These are phyloP conservation scores for Erigeron canadensis DNA, from an alignment of 129 eudicot genomes.

Conservation along the genomic window DNA sequence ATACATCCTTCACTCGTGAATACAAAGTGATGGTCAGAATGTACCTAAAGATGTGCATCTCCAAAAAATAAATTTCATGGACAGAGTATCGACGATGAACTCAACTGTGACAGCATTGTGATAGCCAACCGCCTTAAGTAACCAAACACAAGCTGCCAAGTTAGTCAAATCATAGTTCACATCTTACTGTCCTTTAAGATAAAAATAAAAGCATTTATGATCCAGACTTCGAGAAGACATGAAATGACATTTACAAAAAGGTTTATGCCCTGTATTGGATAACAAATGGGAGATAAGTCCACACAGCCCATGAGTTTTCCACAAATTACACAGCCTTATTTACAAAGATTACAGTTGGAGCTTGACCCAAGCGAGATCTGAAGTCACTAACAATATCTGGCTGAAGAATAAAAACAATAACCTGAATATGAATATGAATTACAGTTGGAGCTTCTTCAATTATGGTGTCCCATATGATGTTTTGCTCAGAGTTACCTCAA, in stretches of 20 bases:
- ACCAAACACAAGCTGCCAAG: constrained; percentile 25
- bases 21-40: constrained; percentile 18
- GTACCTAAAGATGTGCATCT: constrained; percentile 99
- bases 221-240: background rate
- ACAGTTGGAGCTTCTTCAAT: too few species aligned
- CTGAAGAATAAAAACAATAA: too few species aligned
- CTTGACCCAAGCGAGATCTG: constrained; percentile 83
- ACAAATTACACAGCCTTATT: background rate
- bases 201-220: background rate
- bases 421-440: too few species aligned
- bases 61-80: constrained; percentile 93
- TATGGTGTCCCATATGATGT: too few species aligned
- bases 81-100: constrained; percentile 84
- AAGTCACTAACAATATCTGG: constrained; percentile 64
- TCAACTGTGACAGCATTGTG: constrained; percentile 96
- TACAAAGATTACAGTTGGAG: constrained; percentile 21
- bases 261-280: too few species aligned
- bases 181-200: background rate
- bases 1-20: constrained; percentile 1
- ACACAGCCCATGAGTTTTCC: background rate
- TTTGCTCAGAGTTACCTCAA: too few species aligned
- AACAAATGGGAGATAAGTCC: background rate
- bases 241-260: background rate
- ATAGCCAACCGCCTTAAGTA: constrained; percentile 81
- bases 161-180: constrained; percentile 20